Percentiles rank a stretch among this genome's conserved stretches.
Conservation (phyloP, 371 early-diverging fungal genomes). For the Mucor lusitanicus region DNA sequence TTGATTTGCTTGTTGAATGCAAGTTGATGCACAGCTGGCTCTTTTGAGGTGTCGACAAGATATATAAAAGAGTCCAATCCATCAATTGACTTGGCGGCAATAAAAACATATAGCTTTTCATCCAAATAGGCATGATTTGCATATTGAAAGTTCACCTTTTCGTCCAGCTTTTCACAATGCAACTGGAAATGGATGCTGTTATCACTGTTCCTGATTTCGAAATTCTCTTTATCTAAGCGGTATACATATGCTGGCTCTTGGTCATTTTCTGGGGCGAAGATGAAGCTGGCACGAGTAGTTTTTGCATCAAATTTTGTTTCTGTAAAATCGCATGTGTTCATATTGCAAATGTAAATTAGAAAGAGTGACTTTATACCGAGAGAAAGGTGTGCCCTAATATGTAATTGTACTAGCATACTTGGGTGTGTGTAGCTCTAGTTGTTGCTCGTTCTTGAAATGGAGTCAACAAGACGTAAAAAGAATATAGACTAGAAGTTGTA, state of each 20-base stretch:
- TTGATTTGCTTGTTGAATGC: background rate
- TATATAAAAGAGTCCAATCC: constrained; percentile 1
- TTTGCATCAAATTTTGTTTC: background rate
- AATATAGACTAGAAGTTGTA: too few relatives aligned
- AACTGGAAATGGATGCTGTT: background rate
- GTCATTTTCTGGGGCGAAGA: background rate
- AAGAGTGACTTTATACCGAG: background rate
- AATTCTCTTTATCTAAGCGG: background rate
- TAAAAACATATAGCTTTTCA: background rate
- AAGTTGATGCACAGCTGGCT: background rate
- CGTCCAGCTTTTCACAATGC: background rate
- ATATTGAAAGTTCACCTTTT: background rate
- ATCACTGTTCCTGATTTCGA: background rate
- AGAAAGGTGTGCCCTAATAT: background rate
- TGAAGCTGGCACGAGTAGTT: background rate
- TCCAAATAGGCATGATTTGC: background rate
- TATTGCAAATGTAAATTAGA: background rate
- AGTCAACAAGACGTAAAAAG: background rate
- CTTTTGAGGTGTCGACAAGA: background rate
- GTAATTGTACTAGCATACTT: background rate
- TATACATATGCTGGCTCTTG: background rate
- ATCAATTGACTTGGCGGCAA: background rate
- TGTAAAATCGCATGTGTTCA: background rate
- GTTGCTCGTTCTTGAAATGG: background rate
- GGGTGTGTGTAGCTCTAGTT: background rate